Evolutionary conservation across 805 yeast species (phyloP), one percentile per base, ranked within the genome.

Genomic region (Saccharomycopsis capsularis): DNA sequence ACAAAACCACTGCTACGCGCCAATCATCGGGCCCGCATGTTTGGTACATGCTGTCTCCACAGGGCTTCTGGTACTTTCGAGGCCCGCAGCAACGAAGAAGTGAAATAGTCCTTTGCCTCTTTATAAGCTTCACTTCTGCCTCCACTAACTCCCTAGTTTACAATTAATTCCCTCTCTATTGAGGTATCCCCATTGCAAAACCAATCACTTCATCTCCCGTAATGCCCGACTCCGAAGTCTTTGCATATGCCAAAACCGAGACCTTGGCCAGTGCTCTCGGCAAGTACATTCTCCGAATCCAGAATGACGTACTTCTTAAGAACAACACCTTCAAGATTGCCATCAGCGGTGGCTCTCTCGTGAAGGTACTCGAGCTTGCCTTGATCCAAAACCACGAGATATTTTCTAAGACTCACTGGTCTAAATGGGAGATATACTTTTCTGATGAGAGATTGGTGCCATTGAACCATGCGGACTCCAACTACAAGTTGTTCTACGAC

Each of bases 371-470:
- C 37, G 74, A 76, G 52, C 69, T 72, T 41, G 91, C 88, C 2
- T 71, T 89, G 54, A 74, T 88, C 48, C 78, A 76, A 54, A 75
- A 85, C 62, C 48, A 64, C 22, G 68, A 66, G 13, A 61, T 74
- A 38, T 66, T 71, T 1, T 48, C 63, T 1, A 58, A 70, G 50
- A 73, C 82, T 27, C 66, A 78, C 58, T 85, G 95, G 91, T 64
- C 68, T 34, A 73, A 79, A 57, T 85, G 95, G 95, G 78, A 78
- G 52, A 81, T 90, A 11, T 90, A 73, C 68, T 88, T 90, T 66
- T 81, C 90, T 56, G 98, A 90, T 62, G 98, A 90, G 69, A 78
- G 98, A 65, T 65, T 90, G 55, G 96, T 90, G 34, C 85, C 95
- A 7, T 71, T 87, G 59, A 78, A 78, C 56, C 83, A 87, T 61